Evolutionary conservation across 805 yeast species (phyloP).

Genomic region (Barnettozyma populi): DNA sequence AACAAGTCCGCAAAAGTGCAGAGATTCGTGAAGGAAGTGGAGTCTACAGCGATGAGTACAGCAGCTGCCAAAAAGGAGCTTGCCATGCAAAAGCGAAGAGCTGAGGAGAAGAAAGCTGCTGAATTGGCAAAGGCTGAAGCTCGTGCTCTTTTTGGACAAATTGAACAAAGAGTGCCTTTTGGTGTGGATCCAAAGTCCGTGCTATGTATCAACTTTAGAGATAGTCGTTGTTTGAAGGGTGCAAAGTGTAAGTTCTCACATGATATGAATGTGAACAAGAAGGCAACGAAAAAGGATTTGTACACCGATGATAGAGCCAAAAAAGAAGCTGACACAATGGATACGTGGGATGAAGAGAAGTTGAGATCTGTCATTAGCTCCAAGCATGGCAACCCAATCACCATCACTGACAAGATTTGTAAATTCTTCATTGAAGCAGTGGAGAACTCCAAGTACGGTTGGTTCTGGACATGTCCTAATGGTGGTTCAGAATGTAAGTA

Average conservation of each 20-base stretch:
- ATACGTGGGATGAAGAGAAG: constrained; percentile 94
- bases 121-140: constrained; percentile 89
- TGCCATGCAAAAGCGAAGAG: constrained; percentile 62
- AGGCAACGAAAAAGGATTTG: constrained; percentile 83
- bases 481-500: constrained; percentile 92
- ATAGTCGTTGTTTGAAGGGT: constrained; percentile 80
- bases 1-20: constrained; percentile 92
- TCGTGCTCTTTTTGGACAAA: constrained; percentile 62
- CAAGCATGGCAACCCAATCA: constrained; percentile 86
- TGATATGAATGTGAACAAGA: constrained; percentile 79
- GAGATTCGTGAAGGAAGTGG: constrained; percentile 61
- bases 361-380: constrained; percentile 79
- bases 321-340: constrained; percentile 86
- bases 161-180: constrained; percentile 85
- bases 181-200: constrained; percentile 97
- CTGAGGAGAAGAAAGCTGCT: constrained; percentile 83
- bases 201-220: constrained; percentile 83
- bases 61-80: constrained; percentile 63
- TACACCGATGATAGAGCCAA: constrained; percentile 78
- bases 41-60: constrained; percentile 46
- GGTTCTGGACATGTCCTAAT: constrained; percentile 98
- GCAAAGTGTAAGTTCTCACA: constrained; percentile 87
- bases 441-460: constrained; percentile 95
- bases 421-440: constrained; percentile 93
- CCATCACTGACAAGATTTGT: constrained; percentile 94